Base-by-base conservation (phyloP, 352 stramenopile species). In the Saprolegnia parasitica region DNA sequence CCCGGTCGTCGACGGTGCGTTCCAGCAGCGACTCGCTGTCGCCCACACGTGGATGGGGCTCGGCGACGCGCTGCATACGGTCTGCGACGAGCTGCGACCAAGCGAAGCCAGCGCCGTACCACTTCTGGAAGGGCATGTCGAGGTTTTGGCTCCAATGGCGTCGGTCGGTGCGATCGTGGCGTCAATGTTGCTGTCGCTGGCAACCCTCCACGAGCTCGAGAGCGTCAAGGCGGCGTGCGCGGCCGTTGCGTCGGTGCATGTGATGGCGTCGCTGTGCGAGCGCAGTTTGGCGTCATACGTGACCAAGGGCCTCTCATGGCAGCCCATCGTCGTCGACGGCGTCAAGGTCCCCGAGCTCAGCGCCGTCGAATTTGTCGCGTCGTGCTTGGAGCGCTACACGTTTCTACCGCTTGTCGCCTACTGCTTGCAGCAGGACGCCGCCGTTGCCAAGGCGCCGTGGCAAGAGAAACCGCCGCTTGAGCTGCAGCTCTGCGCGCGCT, bases 241-340 rank as follows among this genome's bases (percentile, higher is more conserved):
- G n/a, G 81, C 86, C 0, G 78, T 95, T 39, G 87, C 87, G 39
- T 93, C 83, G 0, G 87, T 95, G 15, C 77, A 91, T 29, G 78
- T 91, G 4, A 93, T 95, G 86, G 89, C 82, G 66, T 77, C 86
- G 20, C 81, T 93, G 8, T 75, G 84, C 0, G 87, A 95, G 68
- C 85, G 86, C 42, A 90, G 85, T 64, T 91, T 95, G 42, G 86
- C 93, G 71, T 90, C 89, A 50, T 93, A 84, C 91, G 46, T 81
- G 86, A 4, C 78, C 77, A 23, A 81, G 80, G 0, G 74, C 52
- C 52, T 29, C 35, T 18, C 35, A 8, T 24, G 76, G 46, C 35
- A 77, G 46, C 74, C 81, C 11, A 81, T 78, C 8, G 73, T 93
- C 35, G 81, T 87, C 5, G 63, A 79, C 46, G 72, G 78, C 0